phyloP scores from a whole-genome alignment of 2,329 filamentous ascomycete genomes.

The Claviceps sp. region DNA sequence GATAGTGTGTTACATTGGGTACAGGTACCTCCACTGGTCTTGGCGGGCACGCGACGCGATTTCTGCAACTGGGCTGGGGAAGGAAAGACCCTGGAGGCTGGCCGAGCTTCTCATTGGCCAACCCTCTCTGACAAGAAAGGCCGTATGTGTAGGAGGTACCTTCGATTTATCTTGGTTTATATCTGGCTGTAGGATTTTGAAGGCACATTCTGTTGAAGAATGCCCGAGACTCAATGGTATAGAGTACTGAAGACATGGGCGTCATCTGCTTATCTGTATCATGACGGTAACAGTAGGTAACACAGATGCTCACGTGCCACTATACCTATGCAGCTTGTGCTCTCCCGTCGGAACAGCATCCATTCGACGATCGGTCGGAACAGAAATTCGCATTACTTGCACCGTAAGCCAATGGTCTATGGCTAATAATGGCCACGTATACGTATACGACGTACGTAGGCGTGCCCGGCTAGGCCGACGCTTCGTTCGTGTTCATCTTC shows the following conservation, averaged over 20 bases:
- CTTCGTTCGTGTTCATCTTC: slow-evolving; percentile 24
- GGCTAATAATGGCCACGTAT: not conserved
- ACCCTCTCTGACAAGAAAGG: not conserved
- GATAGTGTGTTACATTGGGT: not conserved
- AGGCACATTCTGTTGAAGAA: not conserved
- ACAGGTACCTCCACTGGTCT: not conserved
- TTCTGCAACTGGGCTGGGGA: not conserved
- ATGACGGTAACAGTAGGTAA: not conserved
- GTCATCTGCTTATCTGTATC: not conserved
- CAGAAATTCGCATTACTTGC: not conserved
- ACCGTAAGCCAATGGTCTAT: not conserved
- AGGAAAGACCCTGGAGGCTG: not conserved
- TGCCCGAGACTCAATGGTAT: not conserved
- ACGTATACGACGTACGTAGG: not conserved
- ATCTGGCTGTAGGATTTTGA: too few species aligned
- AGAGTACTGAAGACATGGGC: not conserved
- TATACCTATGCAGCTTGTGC: not conserved
- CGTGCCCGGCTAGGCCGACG: not conserved
- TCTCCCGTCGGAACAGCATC: not conserved
- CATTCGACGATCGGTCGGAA: not conserved
- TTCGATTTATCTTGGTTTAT: too few species aligned
- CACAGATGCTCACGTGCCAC: not conserved
- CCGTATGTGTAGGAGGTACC: too few species aligned
- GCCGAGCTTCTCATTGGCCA: slow-evolving; percentile 1
- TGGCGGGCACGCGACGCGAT: slow-evolving; percentile 1